Evolutionary conservation across 768 basidiomycete genomes (phyloP), one percentile per base, ranked within the genome.

Genomic region (Collybiopsis confluens): DNA sequence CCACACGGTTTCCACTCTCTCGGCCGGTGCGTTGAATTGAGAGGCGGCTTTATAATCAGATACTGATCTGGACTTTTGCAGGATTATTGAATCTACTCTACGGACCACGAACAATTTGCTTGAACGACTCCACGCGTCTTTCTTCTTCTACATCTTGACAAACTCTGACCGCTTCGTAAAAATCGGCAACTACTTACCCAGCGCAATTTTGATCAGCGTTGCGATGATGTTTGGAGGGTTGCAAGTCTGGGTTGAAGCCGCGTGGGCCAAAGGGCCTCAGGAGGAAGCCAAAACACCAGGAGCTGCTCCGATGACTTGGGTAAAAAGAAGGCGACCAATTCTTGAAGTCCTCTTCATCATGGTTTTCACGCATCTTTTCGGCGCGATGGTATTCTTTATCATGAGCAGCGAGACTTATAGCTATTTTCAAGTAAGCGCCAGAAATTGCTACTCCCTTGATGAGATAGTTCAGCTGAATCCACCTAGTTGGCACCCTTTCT

Each of bases 1-100:
- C 97, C 97, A 7, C 93, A 99, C 66, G 97, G 97, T 0, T 99
- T 98, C 67, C 86, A 94, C 71, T 82, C 92, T 2, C 75, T 99
- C 27, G 96, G 97, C 62, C 81, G 85, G 93, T 92, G 51, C 63
- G 83, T 68, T 13, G 18, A 45, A 13, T 7, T 37, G 16, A 27
- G 47, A 36, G 21, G 37, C 33, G 27, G n/a, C 61, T 20, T 38
- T 26, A 55, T 43, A 52, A 46, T 48, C 24, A 47, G 35, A 26
- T 35, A 18, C 40, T 20, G 30, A 13, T 30, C 16, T 35, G n/a
- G 35, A 9, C 18, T 15, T 40, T n/a, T 16, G 23, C 55, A 95
- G 93, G 41, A 78, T 87, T 42, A 64, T 94, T 35, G 97, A 99
- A 70, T 93, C 92, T 1, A 85, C 89, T 13, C 76, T 97, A 28